Conservation (phyloP, 805 yeast genomes). For the Suhomyces pyralidae region DNA sequence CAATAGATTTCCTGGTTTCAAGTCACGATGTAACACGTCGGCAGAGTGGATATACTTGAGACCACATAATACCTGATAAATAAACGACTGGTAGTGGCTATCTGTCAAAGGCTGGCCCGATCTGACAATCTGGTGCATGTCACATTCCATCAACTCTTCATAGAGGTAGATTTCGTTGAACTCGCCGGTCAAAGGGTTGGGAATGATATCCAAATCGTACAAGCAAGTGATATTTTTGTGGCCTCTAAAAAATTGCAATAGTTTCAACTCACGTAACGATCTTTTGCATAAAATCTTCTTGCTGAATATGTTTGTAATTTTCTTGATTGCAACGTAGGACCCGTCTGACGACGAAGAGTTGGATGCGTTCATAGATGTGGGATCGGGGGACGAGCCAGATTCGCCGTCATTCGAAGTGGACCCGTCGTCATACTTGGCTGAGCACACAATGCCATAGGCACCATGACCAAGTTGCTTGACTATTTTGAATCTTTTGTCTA, state of each 20-base stretch:
- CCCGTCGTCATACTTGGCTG: slow-evolving; percentile 85
- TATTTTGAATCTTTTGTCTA: slow-evolving; percentile 83
- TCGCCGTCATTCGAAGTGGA: slow-evolving; percentile 21
- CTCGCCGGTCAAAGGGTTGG: slow-evolving; percentile 53
- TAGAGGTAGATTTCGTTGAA: slow-evolving; percentile 91
- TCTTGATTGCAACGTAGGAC: slow-evolving; percentile 81
- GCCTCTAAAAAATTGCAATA: slow-evolving; percentile 89
- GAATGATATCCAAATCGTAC: slow-evolving; percentile 90
- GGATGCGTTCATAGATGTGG: slow-evolving; percentile 1
- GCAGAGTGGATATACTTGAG: slow-evolving; percentile 86
- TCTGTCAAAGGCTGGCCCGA: slow-evolving; percentile 93
- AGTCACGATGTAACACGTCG: slow-evolving; percentile 88
- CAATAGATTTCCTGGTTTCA: slow-evolving; percentile 89
- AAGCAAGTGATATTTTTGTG: slow-evolving; percentile 95
- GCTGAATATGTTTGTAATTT: slow-evolving; percentile 89
- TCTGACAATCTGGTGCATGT: slow-evolving; percentile 94
- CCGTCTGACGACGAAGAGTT: slow-evolving; percentile 24
- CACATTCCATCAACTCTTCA: slow-evolving; percentile 98
- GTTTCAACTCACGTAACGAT: slow-evolving; percentile 85
- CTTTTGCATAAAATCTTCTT: slow-evolving; percentile 89
- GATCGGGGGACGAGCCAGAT: slow-evolving; percentile 1
- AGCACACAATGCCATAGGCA: slow-evolving; percentile 95
- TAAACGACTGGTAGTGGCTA: slow-evolving; percentile 89
- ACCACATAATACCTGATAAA: slow-evolving; percentile 90
- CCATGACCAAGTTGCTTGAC: slow-evolving; percentile 96